Base-by-base conservation (phyloP, 2,329 filamentous ascomycete species). In the Phyllosticta citrichinensis region DNA sequence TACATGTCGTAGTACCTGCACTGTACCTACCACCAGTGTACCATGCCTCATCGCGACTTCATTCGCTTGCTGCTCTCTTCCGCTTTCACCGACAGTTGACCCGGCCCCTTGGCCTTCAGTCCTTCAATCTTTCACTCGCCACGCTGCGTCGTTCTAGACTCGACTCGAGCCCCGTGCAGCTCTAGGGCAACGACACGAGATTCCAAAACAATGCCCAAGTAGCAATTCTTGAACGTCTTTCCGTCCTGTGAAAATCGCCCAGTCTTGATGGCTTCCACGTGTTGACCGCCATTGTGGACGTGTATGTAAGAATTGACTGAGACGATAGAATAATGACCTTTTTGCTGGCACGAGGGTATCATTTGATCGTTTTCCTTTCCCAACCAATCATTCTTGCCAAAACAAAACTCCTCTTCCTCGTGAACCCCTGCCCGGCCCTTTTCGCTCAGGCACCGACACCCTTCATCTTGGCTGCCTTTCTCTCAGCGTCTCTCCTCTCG, bases 401-500 rank as follows among this genome's bases (percentile, higher is more conserved):
- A 47, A 47, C n/a, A 40, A 47, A n/a, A 47, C 12, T 40, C 35
- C 12, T 47, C 12, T n/a, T 12, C 17, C n/a, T 47, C 14, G 17
- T n/a, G 17, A 47, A n/a, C 40, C 17, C 4, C 40, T 47, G 12
- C 6, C 40, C 40, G n/a, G 4, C 40, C 6, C 40, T 47, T 5
- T 5, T n/a, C 40, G 17, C 4, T 47, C 40, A 47, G 17, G 40
- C 40, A n/a, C 40, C 40, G n/a, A 47, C 40, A 14, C 40, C 40
- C 17, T 47, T 47, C 40, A 47, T 47, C 64, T 82, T 79, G 51
- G 77, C 77, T 65, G 75, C 77, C 64, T 79, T 76, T 56, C 79
- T 77, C 66, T 84, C 82, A 57, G 82, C 80, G 63, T 86, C 83
- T 65, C 75, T 75, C 63, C 78, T 79, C 52, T 77, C 76, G 64